A percentile compares a stretch with the other conserved stretches of the same genome.
Conservation (phyloP, 1,284 basidiomycete genomes). For the Gomphus sp. region DNA sequence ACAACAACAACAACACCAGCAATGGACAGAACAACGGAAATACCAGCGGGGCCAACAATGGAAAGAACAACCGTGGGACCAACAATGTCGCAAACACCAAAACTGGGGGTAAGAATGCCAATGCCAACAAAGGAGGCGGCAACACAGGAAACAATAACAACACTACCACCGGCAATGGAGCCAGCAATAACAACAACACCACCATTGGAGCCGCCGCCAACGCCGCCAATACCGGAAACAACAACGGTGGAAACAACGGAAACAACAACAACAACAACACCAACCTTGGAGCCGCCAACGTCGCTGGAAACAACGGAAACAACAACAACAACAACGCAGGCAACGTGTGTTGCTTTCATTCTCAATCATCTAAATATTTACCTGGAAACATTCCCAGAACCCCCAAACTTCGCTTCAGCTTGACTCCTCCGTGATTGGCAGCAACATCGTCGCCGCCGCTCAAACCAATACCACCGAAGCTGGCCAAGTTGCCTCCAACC, state of each 20-base stretch:
- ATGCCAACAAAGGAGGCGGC: neutral
- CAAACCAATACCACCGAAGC: slow-evolving; percentile 3
- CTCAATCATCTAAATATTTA: neutral
- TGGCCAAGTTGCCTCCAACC: no score
- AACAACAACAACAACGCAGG: no score
- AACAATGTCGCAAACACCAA: neutral
- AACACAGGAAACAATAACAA: neutral
- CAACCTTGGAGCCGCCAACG: neutral
- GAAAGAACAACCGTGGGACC: neutral
- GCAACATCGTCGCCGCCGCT: no score
- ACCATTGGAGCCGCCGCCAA: no score
- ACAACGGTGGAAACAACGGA: neutral
- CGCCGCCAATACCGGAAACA: neutral
- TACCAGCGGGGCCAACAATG: no score
- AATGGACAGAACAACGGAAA: no score
- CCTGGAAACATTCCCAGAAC: neutral
- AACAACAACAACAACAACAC: neutral
- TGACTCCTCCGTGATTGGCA: slow-evolving; percentile 10
- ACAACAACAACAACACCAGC: neutral
- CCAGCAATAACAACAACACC: neutral
- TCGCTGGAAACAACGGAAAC: neutral
- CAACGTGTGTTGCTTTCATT: no score
- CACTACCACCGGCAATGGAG: no score
- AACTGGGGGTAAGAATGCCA: neutral
- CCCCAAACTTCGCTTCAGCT: slow-evolving; percentile 1